phyloP scores from a whole-genome alignment of 139 green algal genomes.

The Coccomyxa sp. region DNA sequence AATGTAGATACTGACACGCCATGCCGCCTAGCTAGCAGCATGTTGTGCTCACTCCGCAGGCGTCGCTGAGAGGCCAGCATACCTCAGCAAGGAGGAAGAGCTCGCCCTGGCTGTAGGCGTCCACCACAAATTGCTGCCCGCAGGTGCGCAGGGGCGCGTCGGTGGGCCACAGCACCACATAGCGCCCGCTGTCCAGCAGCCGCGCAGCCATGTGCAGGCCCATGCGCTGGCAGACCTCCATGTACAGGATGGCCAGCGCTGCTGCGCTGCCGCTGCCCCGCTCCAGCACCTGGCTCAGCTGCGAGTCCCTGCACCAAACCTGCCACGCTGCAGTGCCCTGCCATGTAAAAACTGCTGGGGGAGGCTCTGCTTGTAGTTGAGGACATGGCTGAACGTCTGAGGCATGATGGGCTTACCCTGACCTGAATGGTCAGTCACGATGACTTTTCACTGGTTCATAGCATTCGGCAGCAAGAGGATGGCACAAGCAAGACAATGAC shows the following conservation, averaged over 20 bases:
- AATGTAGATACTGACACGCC: no score
- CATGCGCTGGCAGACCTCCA: conserved; percentile 49
- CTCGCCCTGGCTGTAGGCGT: conserved; percentile 51
- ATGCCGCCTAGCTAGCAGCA: no score
- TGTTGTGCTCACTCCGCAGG: no score
- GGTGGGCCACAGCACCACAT: conserved; percentile 44
- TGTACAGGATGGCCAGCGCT: conserved; percentile 57
- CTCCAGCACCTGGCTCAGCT: conserved; percentile 51
- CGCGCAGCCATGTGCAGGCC: conserved; percentile 35
- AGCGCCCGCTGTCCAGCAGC: conserved; percentile 18
- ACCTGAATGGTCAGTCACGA: no score
- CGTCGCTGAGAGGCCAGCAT: background rate
- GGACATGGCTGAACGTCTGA: no score
- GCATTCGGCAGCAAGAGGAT: no score
- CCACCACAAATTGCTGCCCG: conserved; percentile 49
- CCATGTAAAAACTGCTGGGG: no score
- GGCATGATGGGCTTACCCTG: no score
- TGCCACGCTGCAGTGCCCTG: no score
- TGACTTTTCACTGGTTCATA: no score
- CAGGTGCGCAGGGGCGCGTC: conserved; percentile 4
- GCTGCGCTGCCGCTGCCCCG: conserved; percentile 36
- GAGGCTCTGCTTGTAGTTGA: no score
- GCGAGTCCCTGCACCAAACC: conserved; percentile 31
- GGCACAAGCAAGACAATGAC: no score
- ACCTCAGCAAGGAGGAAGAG: conserved; percentile 51